Evolutionary conservation across 495 filamentous ascomycete species (phyloP), one percentile per base, ranked within the genome.

Genomic region (Evansstolkia leycettana): DNA sequence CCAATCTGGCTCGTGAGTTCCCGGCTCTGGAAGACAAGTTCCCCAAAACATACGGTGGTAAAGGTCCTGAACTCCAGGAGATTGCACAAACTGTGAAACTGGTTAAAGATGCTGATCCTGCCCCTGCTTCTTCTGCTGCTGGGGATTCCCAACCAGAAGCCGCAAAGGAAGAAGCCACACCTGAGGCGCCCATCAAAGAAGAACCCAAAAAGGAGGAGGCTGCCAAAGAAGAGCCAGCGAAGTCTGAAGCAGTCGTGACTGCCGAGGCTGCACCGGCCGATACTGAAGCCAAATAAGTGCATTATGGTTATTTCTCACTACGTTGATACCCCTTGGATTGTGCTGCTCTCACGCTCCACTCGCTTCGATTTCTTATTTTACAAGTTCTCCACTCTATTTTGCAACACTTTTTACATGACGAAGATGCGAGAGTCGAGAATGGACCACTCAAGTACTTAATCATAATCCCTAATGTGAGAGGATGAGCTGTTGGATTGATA

Each of bases 11-110:
- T 10, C 60, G 60, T 15, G 80, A 87, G 48, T 76, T 80, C 57
- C 54, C 73, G 17, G 37, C 58, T 0, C 47, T 84, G 15, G 74
- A 69, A 11, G 68, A 75, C 31, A 63, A 68, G 39, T 53, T 89
- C 17, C 78, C 79, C 17, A 56, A 59, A 34, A 65, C 60, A 36
- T 90, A 90, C 54, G 83, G 84, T 36, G 84, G 84, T 18, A 75
- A 75, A 54, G 77, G 70, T n/a, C 33, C 41, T 11, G 56, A 52
- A 6, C 45, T 58, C 35, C 46, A 55, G 45, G 52, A 53, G 1
- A 36, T 41, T 28, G 50, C 47, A 1, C 40, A 51, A 7, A 51
- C 51, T 6, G 48, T 64, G 12, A 46, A 46, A 4, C 45, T 65
- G 9, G 42, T 41, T 5, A 46, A 48, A 7, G 43, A 46, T 16